Base-by-base conservation (phyloP, 2,329 filamentous ascomycete genomes). In the Fusarium avenaceum region DNA sequence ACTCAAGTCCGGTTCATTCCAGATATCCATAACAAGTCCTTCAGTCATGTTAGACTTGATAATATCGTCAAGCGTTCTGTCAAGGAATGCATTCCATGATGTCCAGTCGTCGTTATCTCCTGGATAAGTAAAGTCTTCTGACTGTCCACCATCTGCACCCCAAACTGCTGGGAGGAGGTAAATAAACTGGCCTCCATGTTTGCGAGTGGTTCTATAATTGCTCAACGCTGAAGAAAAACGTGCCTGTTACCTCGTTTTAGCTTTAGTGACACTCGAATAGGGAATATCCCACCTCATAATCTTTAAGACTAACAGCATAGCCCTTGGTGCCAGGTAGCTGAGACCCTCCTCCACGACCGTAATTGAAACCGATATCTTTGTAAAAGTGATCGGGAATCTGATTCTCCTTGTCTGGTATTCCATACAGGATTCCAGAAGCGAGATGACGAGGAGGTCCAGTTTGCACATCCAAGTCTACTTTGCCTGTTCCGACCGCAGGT, bases 1-100 rank as follows among this genome's bases (percentile, higher is more conserved):
- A 5, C n/a, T 54, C 7, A 70, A 20, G 8, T 86, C 84, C 0
- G 85, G 82, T 72, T 87, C 85, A 57, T 87, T 87, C 85, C 85
- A 87, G 35, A 85, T 80, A 51, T 87, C 85, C 11, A 83, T 73
- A 0, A 83, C 76, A 0, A 86, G 65, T 0, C 77, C 79, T 1
- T 74, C 74, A 20, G 70, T 75, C 72, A 77, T 79, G 32, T 75
- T 67, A 61, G 82, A 82, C 4, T 71, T 73, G 24, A 76, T 78
- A 13, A 82, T 78, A 28, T 75, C 81, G 2, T 71, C 70, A 24
- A 82, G 72, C 4, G 82, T 71, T 22, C 77, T 76, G 1, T 76
- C 73, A 2, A 84, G 63, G 54, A 83, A 86, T 0, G 65, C 59
- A 50, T 86, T 83, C 66, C 77, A 83, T 20, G 76, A 68, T 2